Conservation (phyloP, 257 asterid species). For the Solanum clarkiae region DNA sequence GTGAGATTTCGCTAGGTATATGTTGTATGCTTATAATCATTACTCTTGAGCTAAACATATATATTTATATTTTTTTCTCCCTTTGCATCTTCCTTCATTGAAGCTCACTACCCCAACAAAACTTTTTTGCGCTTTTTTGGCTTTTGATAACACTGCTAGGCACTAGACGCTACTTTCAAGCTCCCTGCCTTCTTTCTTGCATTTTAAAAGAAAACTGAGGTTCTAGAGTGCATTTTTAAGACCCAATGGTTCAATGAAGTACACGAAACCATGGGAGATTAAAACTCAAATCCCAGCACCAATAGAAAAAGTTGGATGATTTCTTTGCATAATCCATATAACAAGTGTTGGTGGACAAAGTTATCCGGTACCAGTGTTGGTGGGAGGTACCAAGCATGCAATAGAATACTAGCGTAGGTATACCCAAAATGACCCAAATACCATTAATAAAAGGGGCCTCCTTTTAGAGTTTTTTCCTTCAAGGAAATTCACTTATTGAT, state of each 20-base stretch:
- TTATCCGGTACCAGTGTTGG: not conserved
- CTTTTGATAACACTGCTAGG: not conserved
- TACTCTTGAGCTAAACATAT: not conserved
- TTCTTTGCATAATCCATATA: not conserved
- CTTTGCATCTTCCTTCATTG: not conserved
- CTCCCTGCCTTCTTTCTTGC: not conserved
- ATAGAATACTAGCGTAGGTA: not conserved
- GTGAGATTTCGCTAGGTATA: too few relatives aligned
- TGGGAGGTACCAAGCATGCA: not conserved
- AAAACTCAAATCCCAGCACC: not conserved
- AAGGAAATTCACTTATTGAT: not conserved
- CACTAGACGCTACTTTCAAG: not conserved
- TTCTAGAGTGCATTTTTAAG: not conserved
- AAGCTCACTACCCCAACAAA: not conserved
- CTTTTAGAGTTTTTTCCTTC: not conserved
- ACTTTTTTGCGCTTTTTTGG: not conserved
- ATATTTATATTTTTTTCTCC: not conserved
- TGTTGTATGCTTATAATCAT: not conserved
- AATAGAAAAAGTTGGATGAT: not conserved
- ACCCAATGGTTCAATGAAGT: not conserved
- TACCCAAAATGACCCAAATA: not conserved
- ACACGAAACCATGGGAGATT: not conserved
- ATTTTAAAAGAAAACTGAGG: not conserved
- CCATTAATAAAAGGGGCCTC: not conserved
- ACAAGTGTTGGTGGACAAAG: not conserved